Evolutionary conservation across 108 stramenopile genomes (phyloP), one percentile per base, ranked within the genome.

Genomic region (Nitzschia putrida): DNA sequence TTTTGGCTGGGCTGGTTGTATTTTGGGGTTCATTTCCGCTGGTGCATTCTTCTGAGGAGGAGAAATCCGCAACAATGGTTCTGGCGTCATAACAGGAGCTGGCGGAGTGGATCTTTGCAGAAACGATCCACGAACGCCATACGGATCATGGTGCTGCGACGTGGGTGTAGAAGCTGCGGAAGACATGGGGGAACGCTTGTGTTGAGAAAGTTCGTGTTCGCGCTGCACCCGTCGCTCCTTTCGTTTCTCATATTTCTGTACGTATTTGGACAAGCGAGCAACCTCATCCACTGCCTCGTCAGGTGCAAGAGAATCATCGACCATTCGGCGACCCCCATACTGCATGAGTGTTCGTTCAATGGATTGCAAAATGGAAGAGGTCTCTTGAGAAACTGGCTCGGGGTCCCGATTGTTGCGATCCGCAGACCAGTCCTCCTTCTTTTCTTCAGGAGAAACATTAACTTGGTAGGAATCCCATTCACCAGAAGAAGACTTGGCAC

Each of bases 221-320:
- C 29, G 29, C 47, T 49, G 47, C 14, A 49, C 47, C 47, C 18
- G 57, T 5, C 70, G 65, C 52, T 81, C 66, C 25, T 76, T 75
- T 26, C 71, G 70, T 65, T 76, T 61, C 42, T 81, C 75, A 45
- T 73, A 76, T 41, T 59, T 58, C 53, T 75, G 64, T 7, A 81
- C 80, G 40, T 60, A 81, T 43, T 42, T 49, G 16, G 80, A 58
- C 42, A 81, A 56, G 23, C 56, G 47, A 37, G 72, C 57, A 14
- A 81, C 75, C 49, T 80, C 79, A 18, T 60, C 38, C 10, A 74
- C 66, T 52, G 55, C 54, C 14, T 74, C 73, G 10, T 24, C 40
- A 16, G 42, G 44, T 4, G 47, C 47, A 18, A 49, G 14, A 49
- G 14, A 18, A 63, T 63, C 61, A 12, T 63, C 61, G 21, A 23